Base-by-base conservation (phyloP, 2,329 filamentous ascomycete genomes). In the Trichoderma breve region DNA sequence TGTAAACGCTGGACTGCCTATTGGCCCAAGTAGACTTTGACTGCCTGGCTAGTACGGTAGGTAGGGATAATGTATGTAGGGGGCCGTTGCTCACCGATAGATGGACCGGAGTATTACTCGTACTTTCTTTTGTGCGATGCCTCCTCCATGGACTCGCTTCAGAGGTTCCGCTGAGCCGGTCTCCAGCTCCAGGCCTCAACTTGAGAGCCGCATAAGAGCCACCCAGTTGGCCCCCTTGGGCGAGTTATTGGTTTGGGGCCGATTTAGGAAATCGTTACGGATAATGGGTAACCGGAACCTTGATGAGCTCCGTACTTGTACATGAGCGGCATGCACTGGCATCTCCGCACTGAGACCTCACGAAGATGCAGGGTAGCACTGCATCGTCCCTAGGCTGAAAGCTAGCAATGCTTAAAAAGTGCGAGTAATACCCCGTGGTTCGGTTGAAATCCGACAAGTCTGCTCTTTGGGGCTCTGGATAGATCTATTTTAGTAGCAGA, bases 51-150 rank as follows among this genome's bases (percentile, higher is more conserved):
- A 43, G 15, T 9, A n/a, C 0, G 39, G 47, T 14, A 24, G 15
- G 14, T 14, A 11, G 39, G 64, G 24, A 43, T 18, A 43, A 58
- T 58, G 64, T 67, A 67, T 39, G 36, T 43, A 53, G 64, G 64
- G 64, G 51, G n/a, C 64, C 18, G 51, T 18, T 67, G 51, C 28
- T 67, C 64, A 67, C 64, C 64, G 51, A 67, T 67, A 57, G 28
- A 28, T 53, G 21, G 21, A n/a, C 21, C 47, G 21, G 47, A 12
- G n/a, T 53, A 24, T 53, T 53, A 53, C n/a, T 51, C 43, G 18
- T 55, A 3, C 24, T n/a, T 57, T 34, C 21, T 53, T 39, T 18
- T 34, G 11, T 51, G n/a, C 43, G 43, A 51, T 51, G 43, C 36
- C n/a, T 51, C 43, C 43, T 53, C 47, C 47, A 21, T 30, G 30